Base-by-base conservation (phyloP, 2,329 filamentous ascomycete genomes). In the Trichoderma pleuroti region DNA sequence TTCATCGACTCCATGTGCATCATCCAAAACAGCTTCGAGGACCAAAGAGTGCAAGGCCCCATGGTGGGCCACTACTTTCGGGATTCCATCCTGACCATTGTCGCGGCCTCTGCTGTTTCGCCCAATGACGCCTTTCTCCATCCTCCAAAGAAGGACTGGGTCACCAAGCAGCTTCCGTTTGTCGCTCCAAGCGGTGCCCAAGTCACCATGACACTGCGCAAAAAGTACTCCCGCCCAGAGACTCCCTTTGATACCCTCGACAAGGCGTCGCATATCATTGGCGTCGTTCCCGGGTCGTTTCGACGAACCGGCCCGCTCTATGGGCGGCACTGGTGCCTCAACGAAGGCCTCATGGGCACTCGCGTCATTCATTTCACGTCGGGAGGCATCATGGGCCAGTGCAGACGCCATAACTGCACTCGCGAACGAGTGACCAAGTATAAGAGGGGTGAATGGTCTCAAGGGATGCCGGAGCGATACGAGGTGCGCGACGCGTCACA, bases 1-100 rank as follows among this genome's bases (percentile, higher is more conserved):
- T 71, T 60, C 49, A 34, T 71, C 18, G 70, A 70, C 10, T 57
- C 59, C 14, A 39, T 71, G 14, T 71, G 70, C 36, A 59, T 71
- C 28, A 18, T 69, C 8, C 70, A 71, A 18, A 59, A 71, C 30
- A 36, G 18, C 30, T 18, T 21, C 6, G 7, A 21, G 7, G 70
- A 71, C 39, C 11, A n/a, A 16, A 2, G 21, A 5, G 7, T n/a
- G n/a, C 46, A 71, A 9, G 8, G 10, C 4, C 39, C 42, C 4
- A n/a, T 42, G 24, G 30, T 49, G 18, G 59, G 70, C 26, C 12
- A 5, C 21, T 62, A 64, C 21, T 71, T 70, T 54, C 49, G 49
- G 7, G 57, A 71, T 36, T 61, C 70, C 6, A 16, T 64, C 21
- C 16, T 71, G 18, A 62, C 61, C 30, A 70, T 70, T 28, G 46